These are phyloP conservation scores for Suillus ampliporus DNA, from an alignment of 768 basidiomycete genomes.

Conservation along the genomic window DNA sequence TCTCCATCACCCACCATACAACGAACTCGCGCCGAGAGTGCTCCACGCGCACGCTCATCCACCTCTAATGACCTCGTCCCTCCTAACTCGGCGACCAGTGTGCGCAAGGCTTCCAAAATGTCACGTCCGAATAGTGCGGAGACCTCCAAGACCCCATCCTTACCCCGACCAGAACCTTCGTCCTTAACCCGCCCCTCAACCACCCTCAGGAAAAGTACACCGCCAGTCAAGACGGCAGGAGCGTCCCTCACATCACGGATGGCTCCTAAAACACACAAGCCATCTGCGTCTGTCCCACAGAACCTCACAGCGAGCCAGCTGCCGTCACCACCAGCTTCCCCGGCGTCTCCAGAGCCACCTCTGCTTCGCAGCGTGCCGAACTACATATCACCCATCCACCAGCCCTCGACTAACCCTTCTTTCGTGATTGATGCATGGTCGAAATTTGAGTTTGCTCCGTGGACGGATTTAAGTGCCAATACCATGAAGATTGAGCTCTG, in stretches of 20 bases:
- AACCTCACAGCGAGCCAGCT: constrained; percentile 33
- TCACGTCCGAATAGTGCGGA: constrained; percentile 25
- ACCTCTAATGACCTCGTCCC: background rate
- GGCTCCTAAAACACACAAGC: constrained; percentile 26
- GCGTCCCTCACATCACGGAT: constrained; percentile 20
- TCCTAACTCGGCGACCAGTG: constrained; percentile 11
- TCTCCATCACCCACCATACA: constrained; percentile 35
- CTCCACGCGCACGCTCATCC: constrained; percentile 21
- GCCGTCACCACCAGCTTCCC: constrained; percentile 24
- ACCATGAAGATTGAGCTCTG: constrained; percentile 63
- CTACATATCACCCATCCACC: constrained; percentile 81
- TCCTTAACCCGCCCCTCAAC: constrained; percentile 17
- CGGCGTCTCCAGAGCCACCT: constrained; percentile 17
- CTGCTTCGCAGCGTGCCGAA: constrained; percentile 49
- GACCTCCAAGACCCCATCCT: constrained; percentile 21
- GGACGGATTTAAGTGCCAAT: constrained; percentile 58
- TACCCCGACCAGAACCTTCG: constrained; percentile 12
- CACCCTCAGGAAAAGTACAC: constrained; percentile 23
- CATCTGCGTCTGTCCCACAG: constrained; percentile 29
- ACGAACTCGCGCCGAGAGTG: constrained; percentile 33
- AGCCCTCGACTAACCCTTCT: constrained; percentile 82
- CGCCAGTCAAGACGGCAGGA: constrained; percentile 20
- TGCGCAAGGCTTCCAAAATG: constrained; percentile 21
- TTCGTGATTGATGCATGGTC: constrained; percentile 65
- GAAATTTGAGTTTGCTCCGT: constrained; percentile 56